Base-by-base conservation (phyloP, 139 green algal species). In the Coelastrella sp. region DNA sequence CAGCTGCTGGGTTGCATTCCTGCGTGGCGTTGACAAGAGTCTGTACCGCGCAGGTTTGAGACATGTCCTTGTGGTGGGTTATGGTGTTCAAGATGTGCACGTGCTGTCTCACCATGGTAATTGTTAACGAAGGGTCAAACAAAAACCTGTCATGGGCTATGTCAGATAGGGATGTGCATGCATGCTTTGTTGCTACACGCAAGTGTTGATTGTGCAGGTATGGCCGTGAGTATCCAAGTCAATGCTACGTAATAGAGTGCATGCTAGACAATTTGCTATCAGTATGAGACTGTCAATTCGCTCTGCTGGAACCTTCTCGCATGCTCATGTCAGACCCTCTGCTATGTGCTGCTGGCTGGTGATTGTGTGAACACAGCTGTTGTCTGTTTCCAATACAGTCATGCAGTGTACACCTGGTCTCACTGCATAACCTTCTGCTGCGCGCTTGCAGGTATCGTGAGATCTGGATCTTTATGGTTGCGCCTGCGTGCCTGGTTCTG, bases 391-490 rank as follows among this genome's bases (percentile, higher is more conserved):
- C 53, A 64, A 9, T 32, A 21, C 53, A 32, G 53, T 34, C 3
- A 64, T 32, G 1, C 30, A 21, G 53, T 64, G 53, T n/a, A 21
- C 53, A 32, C 6, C 17, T 64, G 27, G 53, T 64, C 7, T 21
- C 17, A 23, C 48, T 23, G 13, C 48, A 23, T 11, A 57, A 23
- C 2, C 48, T 57, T 57, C 48, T 57, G 48, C 48, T 57, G 48
- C 48, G 13, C 13, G 13, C 13, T 48, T 64, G 43, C 25, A 79
- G 72, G 72, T 37, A 79, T 34, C 72, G 72, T 3, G 72, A 79
- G 72, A 30, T 62, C 3, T 79, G 72, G 72, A 37, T 79, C 13
- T 53, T 79, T 19, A n/a, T 79, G 45, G 72, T 79, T n/a, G 72
- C 72, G 8, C 72, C 72, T 23, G 32, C 40, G 23, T 38, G 27